Base-by-base conservation (phyloP, 805 yeast species). In the Candida suzukii region DNA sequence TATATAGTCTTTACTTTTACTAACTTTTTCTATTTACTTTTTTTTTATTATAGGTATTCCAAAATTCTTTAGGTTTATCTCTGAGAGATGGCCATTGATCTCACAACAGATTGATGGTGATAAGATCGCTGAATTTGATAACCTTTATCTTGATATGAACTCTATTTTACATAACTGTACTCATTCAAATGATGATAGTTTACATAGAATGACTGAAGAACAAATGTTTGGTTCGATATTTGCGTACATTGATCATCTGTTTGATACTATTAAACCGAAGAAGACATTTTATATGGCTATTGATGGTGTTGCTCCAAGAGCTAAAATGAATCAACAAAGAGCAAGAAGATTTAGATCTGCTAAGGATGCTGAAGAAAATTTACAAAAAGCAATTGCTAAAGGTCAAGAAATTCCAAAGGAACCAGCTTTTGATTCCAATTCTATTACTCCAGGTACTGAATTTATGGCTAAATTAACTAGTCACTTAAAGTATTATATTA, bases 1-100 rank as follows among this genome's bases (percentile, higher is more conserved):
- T n/a, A n/a, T n/a, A n/a, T n/a, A n/a, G n/a, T n/a, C n/a, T n/a
- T n/a, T n/a, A n/a, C n/a, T n/a, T n/a, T n/a, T n/a, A n/a, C n/a
- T n/a, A n/a, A n/a, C n/a, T n/a, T n/a, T n/a, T n/a, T n/a, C n/a
- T n/a, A n/a, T n/a, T n/a, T n/a, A n/a, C n/a, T n/a, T n/a, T n/a
- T n/a, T n/a, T n/a, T n/a, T n/a, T n/a, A n/a, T n/a, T n/a, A n/a
- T 71, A 84, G 98, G 98, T 73, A 91, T 93, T 59, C 99, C 99
- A 42, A 93, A 93, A 58, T 93, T 91, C 61, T 93, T 88, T 64
- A 79, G 96, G 66, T 91, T 87, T 70, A 88, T 93, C 68, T 88
- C 97, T 38, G 98, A 93, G 68, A 80, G 99, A 79, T 93, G 98
- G 97, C 99, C 99, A 26, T 71, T 84, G 71, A 88, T 90, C 50